Evolutionary conservation across 139 green algal species (phyloP).

Genomic region (Tetradesmus lagerheimii): DNA sequence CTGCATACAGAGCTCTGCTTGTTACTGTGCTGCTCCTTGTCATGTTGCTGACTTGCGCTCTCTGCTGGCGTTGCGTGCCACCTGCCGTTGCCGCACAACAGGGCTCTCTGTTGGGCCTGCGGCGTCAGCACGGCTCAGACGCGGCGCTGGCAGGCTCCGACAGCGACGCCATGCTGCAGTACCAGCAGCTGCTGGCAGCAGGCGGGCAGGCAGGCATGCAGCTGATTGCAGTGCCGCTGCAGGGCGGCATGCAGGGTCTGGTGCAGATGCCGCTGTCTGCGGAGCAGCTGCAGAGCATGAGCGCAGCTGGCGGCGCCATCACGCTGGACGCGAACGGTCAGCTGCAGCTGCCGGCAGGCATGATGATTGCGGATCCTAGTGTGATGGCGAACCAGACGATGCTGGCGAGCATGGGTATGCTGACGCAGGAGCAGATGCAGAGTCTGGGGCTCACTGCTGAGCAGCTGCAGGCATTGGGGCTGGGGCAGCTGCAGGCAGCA

Average conservation of each 20-base stretch:
- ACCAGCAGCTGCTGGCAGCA: slow-evolving; percentile 30
- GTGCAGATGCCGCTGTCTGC: slow-evolving; percentile 38
- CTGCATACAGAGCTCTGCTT: neutral
- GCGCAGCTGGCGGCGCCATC: neutral
- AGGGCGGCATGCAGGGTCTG: slow-evolving; percentile 35
- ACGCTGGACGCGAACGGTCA: neutral
- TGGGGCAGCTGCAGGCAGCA: neutral
- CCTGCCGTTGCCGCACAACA: too few species aligned
- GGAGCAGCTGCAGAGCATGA: slow-evolving; percentile 39
- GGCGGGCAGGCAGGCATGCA: slow-evolving; percentile 30
- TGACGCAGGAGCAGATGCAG: slow-evolving; percentile 30
- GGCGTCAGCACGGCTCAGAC: neutral
- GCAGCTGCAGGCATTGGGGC: neutral
- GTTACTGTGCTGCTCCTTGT: neutral
- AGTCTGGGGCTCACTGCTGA: neutral
- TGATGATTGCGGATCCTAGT: neutral
- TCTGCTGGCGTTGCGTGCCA: neutral
- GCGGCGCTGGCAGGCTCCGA: neutral
- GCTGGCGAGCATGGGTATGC: slow-evolving; percentile 33
- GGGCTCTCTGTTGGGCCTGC: neutral
- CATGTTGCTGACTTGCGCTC: neutral
- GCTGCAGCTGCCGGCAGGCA: slow-evolving; percentile 24
- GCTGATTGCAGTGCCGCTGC: slow-evolving; percentile 41
- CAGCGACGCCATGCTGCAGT: slow-evolving; percentile 19
- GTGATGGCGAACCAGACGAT: neutral